Conservation (phyloP, 441 rosid species). For the Jatropha podagrica region DNA sequence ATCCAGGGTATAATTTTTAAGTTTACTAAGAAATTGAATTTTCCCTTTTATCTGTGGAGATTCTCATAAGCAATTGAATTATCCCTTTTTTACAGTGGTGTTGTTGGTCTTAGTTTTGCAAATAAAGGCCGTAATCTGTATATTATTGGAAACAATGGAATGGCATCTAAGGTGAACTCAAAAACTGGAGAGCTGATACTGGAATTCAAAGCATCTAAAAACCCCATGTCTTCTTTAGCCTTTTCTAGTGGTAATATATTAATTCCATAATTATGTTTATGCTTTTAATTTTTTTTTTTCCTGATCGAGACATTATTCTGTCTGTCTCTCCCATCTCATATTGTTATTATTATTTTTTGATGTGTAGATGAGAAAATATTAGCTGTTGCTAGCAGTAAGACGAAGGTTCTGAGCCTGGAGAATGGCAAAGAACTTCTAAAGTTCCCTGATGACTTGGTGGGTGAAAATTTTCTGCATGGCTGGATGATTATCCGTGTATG, state of each 20-base stretch:
- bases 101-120: slow-evolving; percentile 40
- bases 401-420: slow-evolving; percentile 33
- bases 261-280: background rate
- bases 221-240: slow-evolving; percentile 33
- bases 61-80: background rate
- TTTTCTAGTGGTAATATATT: slow-evolving; percentile 39
- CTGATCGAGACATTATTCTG: background rate
- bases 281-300: too few species aligned
- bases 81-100: slow-evolving; percentile 34
- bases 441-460: slow-evolving; percentile 36
- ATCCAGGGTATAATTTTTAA: slow-evolving; percentile 36
- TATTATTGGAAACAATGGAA: slow-evolving; percentile 38
- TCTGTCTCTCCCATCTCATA: background rate
- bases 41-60: background rate
- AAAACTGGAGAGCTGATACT: slow-evolving; percentile 38
- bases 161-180: slow-evolving; percentile 34
- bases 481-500: slow-evolving; percentile 10
- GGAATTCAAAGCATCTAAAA: slow-evolving; percentile 40
- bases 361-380: slow-evolving; percentile 37
- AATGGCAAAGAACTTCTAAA: slow-evolving; percentile 44
- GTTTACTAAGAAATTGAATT: background rate
- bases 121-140: slow-evolving; percentile 34
- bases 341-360: background rate
- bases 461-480: slow-evolving; percentile 6
- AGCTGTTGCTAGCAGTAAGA: slow-evolving; percentile 30